A percentile compares a stretch with the other conserved stretches of the same genome.
phyloP scores from a whole-genome alignment of 371 early-diverging fungal genomes.

The Apophysomyces trapeziformis region DNA sequence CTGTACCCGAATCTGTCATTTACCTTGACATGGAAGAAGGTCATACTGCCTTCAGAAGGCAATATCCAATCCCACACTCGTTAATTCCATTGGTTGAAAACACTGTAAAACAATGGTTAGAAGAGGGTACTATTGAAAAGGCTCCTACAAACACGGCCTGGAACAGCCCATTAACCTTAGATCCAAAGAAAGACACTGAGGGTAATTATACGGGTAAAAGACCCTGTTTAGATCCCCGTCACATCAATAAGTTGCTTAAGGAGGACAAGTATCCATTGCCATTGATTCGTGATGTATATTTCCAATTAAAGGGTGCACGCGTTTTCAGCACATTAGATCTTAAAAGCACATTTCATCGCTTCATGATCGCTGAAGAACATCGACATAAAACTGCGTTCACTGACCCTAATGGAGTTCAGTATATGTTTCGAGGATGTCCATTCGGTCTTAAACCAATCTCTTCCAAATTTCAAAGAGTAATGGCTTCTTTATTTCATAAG shows the following conservation, averaged over 20 bases:
- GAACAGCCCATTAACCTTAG: constrained; percentile 32
- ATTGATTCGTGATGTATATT: constrained; percentile 9
- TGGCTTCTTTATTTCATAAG: constrained; percentile 8
- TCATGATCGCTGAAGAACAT: constrained; percentile 25
- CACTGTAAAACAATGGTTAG: constrained; percentile 12
- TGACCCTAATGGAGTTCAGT: too few species aligned
- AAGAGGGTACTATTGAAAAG: constrained; percentile 6
- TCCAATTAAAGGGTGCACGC: not conserved
- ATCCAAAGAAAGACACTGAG: constrained; percentile 27
- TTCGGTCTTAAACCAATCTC: constrained; percentile 15
- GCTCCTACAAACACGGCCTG: constrained; percentile 14
- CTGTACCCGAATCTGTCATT: constrained; percentile 22
- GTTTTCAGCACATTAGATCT: constrained; percentile 27
- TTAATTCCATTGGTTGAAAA: constrained; percentile 6
- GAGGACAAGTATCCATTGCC: constrained; percentile 13
- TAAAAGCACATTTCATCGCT: constrained; percentile 23
- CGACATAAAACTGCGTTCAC: not conserved
- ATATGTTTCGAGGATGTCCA: too few species aligned
- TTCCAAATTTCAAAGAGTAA: constrained; percentile 26
- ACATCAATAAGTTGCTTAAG: not conserved
- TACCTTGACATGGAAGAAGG: constrained; percentile 12
- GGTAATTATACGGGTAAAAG: constrained; percentile 15
- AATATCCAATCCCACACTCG: constrained; percentile 18
- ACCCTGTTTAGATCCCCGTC: constrained; percentile 10
- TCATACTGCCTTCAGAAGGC: constrained; percentile 4